These are phyloP conservation scores for Hysterangium stoloniferum DNA, from an alignment of 768 basidiomycete genomes.

Conservation along the genomic window DNA sequence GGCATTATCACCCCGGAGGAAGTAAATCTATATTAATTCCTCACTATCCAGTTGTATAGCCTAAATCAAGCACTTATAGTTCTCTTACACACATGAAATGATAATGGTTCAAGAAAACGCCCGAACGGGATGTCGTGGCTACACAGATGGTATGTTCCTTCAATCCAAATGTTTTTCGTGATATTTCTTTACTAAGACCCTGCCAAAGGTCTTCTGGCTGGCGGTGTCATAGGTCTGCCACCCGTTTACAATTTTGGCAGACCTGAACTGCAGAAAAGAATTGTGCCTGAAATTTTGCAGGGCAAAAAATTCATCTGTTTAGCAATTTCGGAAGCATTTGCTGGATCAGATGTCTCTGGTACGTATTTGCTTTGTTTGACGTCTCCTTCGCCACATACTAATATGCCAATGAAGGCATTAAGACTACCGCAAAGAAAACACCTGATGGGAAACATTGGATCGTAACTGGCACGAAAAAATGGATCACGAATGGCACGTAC, in stretches of 20 bases:
- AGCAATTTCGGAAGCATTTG: slow-evolving; percentile 85
- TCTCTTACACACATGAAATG: slow-evolving; percentile 33
- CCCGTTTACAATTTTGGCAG: slow-evolving; percentile 76
- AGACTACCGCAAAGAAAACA: slow-evolving; percentile 72
- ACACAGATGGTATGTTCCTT: slow-evolving; percentile 78
- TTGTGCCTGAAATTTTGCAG: slow-evolving; percentile 57
- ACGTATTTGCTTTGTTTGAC: slow-evolving; percentile 19
- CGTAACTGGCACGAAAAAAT: slow-evolving; percentile 82
- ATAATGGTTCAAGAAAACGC: slow-evolving; percentile 72
- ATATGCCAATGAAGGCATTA: slow-evolving; percentile 47
- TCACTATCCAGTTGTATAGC: slow-evolving; percentile 52
- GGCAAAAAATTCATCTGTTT: slow-evolving; percentile 81
- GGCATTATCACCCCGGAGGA: slow-evolving; percentile 73
- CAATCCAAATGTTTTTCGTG: not conserved
- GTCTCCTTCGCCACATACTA: not conserved
- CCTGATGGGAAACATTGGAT: slow-evolving; percentile 81
- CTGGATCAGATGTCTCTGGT: slow-evolving; percentile 67
- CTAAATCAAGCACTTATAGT: slow-evolving; percentile 44
- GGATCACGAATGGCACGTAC: slow-evolving; percentile 58
- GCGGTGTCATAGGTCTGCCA: slow-evolving; percentile 76
- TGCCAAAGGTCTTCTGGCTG: slow-evolving; percentile 40
- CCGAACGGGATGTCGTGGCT: slow-evolving; percentile 68
- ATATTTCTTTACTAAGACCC: too few relatives aligned
- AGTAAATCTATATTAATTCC: slow-evolving; percentile 26
- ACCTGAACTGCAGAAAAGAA: slow-evolving; percentile 36